Conservation (phyloP, 805 yeast species). For the Saccharomycopsis malanga region DNA sequence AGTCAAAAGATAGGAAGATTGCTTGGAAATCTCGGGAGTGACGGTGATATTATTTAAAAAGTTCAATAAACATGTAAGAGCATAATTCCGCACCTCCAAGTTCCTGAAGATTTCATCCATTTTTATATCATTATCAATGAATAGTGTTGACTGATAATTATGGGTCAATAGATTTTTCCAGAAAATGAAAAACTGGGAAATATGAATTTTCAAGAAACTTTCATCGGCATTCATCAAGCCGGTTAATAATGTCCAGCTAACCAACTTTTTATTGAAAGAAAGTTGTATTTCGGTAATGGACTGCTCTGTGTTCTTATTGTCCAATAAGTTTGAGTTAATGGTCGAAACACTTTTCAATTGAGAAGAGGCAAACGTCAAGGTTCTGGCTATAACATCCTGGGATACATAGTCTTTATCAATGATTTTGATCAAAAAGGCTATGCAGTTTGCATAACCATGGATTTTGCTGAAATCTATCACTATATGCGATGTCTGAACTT, state of each 20-base stretch:
- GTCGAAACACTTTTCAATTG: slow-evolving; percentile 34
- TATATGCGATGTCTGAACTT: slow-evolving; percentile 7
- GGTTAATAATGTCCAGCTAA: slow-evolving; percentile 56
- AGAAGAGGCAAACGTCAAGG: slow-evolving; percentile 38
- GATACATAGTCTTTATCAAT: slow-evolving; percentile 39
- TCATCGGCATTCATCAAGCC: slow-evolving; percentile 61
- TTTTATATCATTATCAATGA: slow-evolving; percentile 29
- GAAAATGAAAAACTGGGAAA: slow-evolving; percentile 49
- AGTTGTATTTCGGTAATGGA: slow-evolving; percentile 25
- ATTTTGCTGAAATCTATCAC: slow-evolving; percentile 27
- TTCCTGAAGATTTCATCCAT: slow-evolving; percentile 32
- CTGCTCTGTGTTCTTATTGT: slow-evolving; percentile 10
- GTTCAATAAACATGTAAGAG: slow-evolving; percentile 49
- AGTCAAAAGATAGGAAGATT: slow-evolving; percentile 44
- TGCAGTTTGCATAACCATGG: slow-evolving; percentile 35
- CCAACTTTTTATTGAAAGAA: slow-evolving; percentile 32
- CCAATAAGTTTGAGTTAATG: slow-evolving; percentile 23
- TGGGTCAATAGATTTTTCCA: slow-evolving; percentile 59
- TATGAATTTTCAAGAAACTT: slow-evolving; percentile 45
- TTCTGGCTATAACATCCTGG: slow-evolving; percentile 36
- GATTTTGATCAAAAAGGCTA: slow-evolving; percentile 31
- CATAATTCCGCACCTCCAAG: slow-evolving; percentile 48
- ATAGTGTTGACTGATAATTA: slow-evolving; percentile 36
- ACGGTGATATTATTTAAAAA: slow-evolving; percentile 38
- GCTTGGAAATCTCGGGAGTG: slow-evolving; percentile 36